Evolutionary conservation across 441 rosid species (phyloP).

Genomic region (Hypseocharis bilobata): DNA sequence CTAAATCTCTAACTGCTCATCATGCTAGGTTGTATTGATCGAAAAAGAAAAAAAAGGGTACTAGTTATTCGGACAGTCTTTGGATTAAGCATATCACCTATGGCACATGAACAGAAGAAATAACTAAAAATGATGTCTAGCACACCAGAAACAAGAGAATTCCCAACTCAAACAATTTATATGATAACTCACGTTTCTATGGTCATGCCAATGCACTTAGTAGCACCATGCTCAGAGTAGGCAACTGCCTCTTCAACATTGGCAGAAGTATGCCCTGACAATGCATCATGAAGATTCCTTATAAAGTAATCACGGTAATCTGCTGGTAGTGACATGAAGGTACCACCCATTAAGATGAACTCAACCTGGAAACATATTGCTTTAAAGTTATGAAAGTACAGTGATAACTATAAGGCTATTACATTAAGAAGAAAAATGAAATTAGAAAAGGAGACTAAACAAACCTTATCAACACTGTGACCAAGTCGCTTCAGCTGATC

Average conservation of each 20-base stretch:
- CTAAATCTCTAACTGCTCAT: background rate
- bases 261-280: slow-evolving; percentile 91
- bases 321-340: slow-evolving; percentile 91
- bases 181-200: slow-evolving; percentile 78
- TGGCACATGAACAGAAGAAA: slow-evolving; percentile 1
- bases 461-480: slow-evolving; percentile 92
- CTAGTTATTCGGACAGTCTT: background rate
- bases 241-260: slow-evolving; percentile 93
- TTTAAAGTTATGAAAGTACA: background rate
- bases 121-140: background rate
- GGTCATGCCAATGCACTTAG: slow-evolving; percentile 97
- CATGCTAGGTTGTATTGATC: background rate
- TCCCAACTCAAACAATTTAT: background rate
- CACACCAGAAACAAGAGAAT: background rate
- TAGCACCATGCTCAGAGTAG: slow-evolving; percentile 87
- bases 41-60: background rate
- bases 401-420: background rate
- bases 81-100: background rate
- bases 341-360: slow-evolving; percentile 96
- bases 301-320: slow-evolving; percentile 88
- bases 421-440: background rate
- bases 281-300: slow-evolving; percentile 91
- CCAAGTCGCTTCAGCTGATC: slow-evolving; percentile 98
- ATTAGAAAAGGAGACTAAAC: slow-evolving; percentile 1
- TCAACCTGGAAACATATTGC: slow-evolving; percentile 56